Evolutionary conservation across 75 land plant genomes (phyloP).

Genomic region (Pseudotsuga menziesii): DNA sequence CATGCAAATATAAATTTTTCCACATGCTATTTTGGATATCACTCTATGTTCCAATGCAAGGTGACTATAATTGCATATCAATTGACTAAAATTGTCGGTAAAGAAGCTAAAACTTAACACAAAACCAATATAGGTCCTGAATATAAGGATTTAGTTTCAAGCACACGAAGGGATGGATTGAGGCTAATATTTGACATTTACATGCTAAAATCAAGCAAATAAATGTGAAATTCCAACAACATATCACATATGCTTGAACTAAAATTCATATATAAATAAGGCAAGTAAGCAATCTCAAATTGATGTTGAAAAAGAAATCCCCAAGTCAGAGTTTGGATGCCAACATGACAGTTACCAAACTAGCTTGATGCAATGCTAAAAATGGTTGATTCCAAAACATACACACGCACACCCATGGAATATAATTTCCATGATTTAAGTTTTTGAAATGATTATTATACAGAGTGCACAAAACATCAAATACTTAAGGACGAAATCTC

Average conservation of each 20-base stretch:
- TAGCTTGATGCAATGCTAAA: too few species aligned
- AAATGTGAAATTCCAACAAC: neutral
- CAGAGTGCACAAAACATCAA: too few species aligned
- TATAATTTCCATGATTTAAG: too few species aligned
- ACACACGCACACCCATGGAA: too few species aligned
- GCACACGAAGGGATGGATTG: neutral
- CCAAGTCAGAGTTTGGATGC: neutral
- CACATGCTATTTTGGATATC: neutral
- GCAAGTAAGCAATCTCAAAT: neutral
- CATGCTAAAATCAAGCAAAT: constrained; percentile 4
- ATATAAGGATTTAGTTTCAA: neutral
- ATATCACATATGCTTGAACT: neutral
- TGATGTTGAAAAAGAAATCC: neutral
- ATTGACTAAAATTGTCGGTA: neutral
- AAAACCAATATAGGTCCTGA: neutral
- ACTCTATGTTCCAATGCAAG: too few species aligned
- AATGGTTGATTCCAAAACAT: too few species aligned
- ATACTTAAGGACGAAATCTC: too few species aligned
- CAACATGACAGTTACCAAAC: neutral
- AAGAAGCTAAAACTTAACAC: neutral
- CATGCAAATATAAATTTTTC: constrained; percentile 3
- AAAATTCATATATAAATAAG: neutral
- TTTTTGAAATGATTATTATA: too few species aligned
- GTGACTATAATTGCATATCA: neutral
- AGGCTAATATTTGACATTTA: neutral